Evolutionary conservation across 331 rosid genomes (phyloP).

Genomic region (Acacia concinna): DNA sequence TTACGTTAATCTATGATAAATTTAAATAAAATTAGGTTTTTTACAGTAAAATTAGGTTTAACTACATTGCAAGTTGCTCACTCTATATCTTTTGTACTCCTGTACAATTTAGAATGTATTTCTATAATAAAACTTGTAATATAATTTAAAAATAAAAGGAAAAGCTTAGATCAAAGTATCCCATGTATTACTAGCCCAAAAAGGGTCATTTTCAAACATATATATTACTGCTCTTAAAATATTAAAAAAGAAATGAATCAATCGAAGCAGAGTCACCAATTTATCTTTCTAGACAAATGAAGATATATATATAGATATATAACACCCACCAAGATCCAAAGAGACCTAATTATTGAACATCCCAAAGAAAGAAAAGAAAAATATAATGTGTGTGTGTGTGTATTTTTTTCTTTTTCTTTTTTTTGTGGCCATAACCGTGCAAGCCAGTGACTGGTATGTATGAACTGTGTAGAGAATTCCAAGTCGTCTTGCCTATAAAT

Average conservation of each 20-base stretch:
- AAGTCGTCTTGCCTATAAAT: constrained; percentile 37
- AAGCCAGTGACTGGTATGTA: constrained; percentile 20
- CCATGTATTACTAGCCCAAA: background rate
- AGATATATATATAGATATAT: background rate
- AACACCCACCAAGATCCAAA: background rate
- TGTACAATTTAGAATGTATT: background rate
- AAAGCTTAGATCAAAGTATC: background rate
- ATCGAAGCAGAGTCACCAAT: background rate
- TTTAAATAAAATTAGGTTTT: background rate
- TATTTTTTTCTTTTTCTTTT: background rate
- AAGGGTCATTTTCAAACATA: background rate
- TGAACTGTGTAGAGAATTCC: background rate
- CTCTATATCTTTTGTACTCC: background rate
- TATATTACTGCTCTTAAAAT: too few species aligned
- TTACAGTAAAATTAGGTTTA: background rate
- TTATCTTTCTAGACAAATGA: background rate
- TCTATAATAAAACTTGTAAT: too few species aligned
- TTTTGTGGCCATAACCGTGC: constrained; percentile 27
- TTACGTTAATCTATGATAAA: background rate
- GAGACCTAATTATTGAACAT: background rate
- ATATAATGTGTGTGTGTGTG: too few species aligned
- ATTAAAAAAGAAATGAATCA: background rate
- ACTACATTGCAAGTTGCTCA: background rate
- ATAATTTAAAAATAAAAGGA: too few species aligned
- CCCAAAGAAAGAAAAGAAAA: background rate